Evolutionary conservation across 768 basidiomycete genomes (phyloP).

Genomic region (Leucocoprinus sp.): DNA sequence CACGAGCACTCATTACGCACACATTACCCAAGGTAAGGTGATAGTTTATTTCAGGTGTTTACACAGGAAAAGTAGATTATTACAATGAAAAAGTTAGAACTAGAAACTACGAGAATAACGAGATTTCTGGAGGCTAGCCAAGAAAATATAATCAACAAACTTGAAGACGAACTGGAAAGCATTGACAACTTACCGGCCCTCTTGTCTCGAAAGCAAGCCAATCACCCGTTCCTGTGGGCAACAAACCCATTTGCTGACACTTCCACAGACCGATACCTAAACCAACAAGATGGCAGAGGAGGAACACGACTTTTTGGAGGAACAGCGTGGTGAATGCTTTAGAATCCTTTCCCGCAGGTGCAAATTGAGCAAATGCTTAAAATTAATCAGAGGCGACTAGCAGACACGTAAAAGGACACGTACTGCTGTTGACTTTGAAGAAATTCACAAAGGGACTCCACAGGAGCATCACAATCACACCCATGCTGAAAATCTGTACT

Average conservation of each 20-base stretch:
- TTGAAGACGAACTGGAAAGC: background rate
- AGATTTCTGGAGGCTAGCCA: slow-evolving; percentile 36
- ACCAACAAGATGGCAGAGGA: slow-evolving; percentile 69
- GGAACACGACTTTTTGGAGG: slow-evolving; percentile 63
- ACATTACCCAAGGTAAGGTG: background rate
- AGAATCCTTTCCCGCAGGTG: slow-evolving; percentile 51
- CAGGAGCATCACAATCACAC: slow-evolving; percentile 90
- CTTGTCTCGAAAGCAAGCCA: slow-evolving; percentile 92
- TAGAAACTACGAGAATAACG: slow-evolving; percentile 21
- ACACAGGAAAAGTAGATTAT: background rate
- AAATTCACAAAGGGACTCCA: slow-evolving; percentile 81
- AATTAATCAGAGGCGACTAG: background rate
- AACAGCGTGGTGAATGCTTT: slow-evolving; percentile 48
- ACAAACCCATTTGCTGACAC: slow-evolving; percentile 84
- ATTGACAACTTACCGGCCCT: slow-evolving; percentile 42
- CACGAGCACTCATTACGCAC: background rate
- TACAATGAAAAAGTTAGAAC: background rate
- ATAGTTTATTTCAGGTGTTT: background rate
- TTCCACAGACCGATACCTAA: slow-evolving; percentile 87
- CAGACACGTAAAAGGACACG: slow-evolving; percentile 18
- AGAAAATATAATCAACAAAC: background rate
- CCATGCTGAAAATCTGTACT: slow-evolving; percentile 95
- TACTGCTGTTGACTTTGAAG: slow-evolving; percentile 70
- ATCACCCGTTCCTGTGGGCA: slow-evolving; percentile 87
- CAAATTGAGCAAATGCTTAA: slow-evolving; percentile 66